Conservation (phyloP, 306 rosid genomes). For the Geum urbanum region DNA sequence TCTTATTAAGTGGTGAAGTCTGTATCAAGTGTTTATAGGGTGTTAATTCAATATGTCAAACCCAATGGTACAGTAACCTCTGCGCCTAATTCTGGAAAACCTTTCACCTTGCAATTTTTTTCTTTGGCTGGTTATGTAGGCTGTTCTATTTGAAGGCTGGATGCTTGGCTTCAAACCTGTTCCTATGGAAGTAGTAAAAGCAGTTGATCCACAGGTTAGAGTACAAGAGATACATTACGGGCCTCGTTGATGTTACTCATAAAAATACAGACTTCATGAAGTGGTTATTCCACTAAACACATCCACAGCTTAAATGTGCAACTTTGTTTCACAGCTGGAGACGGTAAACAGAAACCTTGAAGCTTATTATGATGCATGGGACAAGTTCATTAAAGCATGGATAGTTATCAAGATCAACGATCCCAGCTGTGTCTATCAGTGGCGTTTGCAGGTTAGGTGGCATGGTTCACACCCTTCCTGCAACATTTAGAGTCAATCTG, state of each 20-base stretch:
- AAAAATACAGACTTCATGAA: neutral
- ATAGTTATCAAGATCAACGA: constrained; percentile 82
- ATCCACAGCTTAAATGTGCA: neutral
- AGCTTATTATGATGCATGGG: constrained; percentile 89
- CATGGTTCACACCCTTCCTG: constrained; percentile 16
- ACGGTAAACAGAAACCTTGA: constrained; percentile 64
- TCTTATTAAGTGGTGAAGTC: neutral
- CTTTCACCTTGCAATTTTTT: constrained; percentile 5
- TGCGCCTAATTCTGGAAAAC: neutral
- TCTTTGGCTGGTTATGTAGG: constrained; percentile 45
- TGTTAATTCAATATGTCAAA: constrained; percentile 6
- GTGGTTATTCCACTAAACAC: neutral
- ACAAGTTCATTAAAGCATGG: constrained; percentile 78
- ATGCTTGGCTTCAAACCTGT: constrained; percentile 94
- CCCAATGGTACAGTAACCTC: constrained; percentile 1
- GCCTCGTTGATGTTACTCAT: neutral
- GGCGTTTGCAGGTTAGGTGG: constrained; percentile 77
- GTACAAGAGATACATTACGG: neutral
- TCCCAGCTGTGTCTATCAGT: constrained; percentile 73
- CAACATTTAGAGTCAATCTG: neutral
- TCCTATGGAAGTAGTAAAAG: constrained; percentile 61
- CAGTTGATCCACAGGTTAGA: constrained; percentile 81
- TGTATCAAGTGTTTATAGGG: neutral
- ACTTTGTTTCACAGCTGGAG: constrained; percentile 55
- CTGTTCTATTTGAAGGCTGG: constrained; percentile 90